Evolutionary conservation across 2,329 filamentous ascomycete genomes (phyloP).

Genomic region (Scytalidium sp.): DNA sequence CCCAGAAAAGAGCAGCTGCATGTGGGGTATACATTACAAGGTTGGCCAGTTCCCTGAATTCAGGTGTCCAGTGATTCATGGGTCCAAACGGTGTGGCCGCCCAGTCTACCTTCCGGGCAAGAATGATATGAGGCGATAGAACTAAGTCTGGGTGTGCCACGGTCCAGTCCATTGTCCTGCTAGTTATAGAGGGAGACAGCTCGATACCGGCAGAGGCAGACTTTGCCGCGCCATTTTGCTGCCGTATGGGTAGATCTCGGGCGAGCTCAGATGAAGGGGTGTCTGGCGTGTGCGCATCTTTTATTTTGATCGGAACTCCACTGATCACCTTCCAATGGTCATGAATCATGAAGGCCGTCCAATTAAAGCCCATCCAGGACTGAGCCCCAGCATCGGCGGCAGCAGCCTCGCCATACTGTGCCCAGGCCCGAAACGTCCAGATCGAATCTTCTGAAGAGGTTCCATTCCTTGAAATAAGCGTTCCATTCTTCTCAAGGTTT

Average conservation of each 20-base stretch:
- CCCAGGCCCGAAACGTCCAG: constrained; percentile 64
- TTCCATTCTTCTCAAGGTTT: background rate
- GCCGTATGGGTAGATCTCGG: constrained; percentile 2
- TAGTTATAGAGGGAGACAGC: background rate
- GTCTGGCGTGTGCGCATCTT: constrained; percentile 21
- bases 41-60: constrained; percentile 74
- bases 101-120: constrained; percentile 72
- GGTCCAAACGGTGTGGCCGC: constrained; percentile 68
- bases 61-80: constrained; percentile 67
- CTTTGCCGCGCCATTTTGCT: background rate
- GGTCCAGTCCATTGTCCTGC: constrained; percentile 69
- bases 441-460: constrained; percentile 40
- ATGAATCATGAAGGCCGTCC: constrained; percentile 67
- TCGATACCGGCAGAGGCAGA: background rate
- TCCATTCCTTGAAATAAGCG: constrained; percentile 11
- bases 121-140: constrained; percentile 66
- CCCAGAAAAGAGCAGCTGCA: constrained; percentile 76
- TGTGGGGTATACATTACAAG: constrained; percentile 76
- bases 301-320: constrained; percentile 38
- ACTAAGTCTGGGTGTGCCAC: constrained; percentile 58
- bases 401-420: constrained; percentile 47
- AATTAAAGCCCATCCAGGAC: constrained; percentile 61
- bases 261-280: constrained; percentile 29
- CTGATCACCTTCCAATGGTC: constrained; percentile 66
- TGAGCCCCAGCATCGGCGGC: constrained; percentile 33